Evolutionary conservation across 495 filamentous ascomycete genomes (phyloP).

Genomic region (Trypethelium eluteriae): DNA sequence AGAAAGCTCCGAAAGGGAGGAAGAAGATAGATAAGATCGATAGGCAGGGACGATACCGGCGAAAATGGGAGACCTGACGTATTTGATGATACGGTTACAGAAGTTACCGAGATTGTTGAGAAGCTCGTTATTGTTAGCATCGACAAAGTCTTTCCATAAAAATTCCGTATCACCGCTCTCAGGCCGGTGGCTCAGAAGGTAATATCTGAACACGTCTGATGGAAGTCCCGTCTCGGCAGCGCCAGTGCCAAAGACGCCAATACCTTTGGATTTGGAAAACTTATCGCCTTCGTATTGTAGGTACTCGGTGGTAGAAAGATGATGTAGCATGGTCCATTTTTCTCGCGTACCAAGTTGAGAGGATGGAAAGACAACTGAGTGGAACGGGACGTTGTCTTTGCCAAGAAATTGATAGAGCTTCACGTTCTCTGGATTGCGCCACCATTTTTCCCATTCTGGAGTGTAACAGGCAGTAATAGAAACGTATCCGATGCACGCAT

Average conservation of each 20-base stretch:
- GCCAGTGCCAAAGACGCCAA: conserved; percentile 86
- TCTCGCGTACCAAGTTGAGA: conserved; percentile 76
- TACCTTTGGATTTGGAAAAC: conserved; percentile 83
- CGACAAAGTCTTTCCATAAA: conserved; percentile 77
- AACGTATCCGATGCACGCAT: conserved; percentile 92
- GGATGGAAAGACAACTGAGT: conserved; percentile 85
- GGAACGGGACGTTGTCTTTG: conserved; percentile 94
- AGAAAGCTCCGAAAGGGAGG: conserved; percentile 13
- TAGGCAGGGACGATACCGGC: conserved; percentile 64
- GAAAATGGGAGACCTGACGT: conserved; percentile 66
- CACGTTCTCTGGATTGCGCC: conserved; percentile 82
- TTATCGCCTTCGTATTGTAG: conserved; percentile 88
- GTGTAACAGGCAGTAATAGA: conserved; percentile 94
- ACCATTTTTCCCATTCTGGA: conserved; percentile 89
- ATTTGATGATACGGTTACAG: conserved; percentile 88
- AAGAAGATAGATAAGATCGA: conserved; percentile 39
- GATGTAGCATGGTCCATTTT: conserved; percentile 85
- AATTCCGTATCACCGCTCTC: conserved; percentile 88
- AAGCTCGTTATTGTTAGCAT: conserved; percentile 82
- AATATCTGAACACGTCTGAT: conserved; percentile 87
- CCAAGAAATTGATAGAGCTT: conserved; percentile 96
- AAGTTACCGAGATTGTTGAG: conserved; percentile 90
- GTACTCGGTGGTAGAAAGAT: conserved; percentile 87
- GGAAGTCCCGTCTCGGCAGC: conserved; percentile 83
- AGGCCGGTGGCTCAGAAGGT: conserved; percentile 77